Evolutionary conservation across 2,329 filamentous ascomycete species (phyloP).

Genomic region (Curvularia lunata): DNA sequence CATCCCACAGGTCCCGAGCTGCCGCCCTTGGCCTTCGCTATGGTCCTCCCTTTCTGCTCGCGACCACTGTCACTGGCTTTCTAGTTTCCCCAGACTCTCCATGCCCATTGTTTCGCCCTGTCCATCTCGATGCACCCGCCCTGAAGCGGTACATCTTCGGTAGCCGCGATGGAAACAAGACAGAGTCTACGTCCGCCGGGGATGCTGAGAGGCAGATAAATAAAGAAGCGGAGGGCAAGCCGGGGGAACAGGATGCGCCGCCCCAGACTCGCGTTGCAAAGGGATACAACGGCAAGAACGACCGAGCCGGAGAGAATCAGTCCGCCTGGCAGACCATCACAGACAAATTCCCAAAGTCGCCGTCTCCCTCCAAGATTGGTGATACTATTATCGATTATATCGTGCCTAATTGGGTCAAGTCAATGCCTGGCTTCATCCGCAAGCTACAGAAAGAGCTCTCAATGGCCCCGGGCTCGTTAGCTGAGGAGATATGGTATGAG

Average conservation of each 20-base stretch:
- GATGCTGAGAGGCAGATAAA: conserved; percentile 27
- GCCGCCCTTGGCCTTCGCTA: conserved; percentile 33
- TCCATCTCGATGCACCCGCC: conserved; percentile 40
- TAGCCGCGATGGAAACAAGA: conserved; percentile 20
- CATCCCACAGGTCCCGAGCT: conserved; percentile 18
- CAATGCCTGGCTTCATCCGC: conserved; percentile 75
- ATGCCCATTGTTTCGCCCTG: conserved; percentile 28
- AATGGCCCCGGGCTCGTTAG: conserved; percentile 84
- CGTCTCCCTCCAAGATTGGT: conserved; percentile 48
- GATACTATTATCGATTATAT: conserved; percentile 71
- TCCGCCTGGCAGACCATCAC: conserved; percentile 46
- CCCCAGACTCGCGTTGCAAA: conserved; percentile 43
- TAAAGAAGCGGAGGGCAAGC: conserved; percentile 19
- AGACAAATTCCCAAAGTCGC: conserved; percentile 36
- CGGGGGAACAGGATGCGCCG: conserved; percentile 43
- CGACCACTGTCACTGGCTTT: conserved; percentile 32
- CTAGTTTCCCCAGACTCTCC: conserved; percentile 24
- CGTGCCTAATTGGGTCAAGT: conserved; percentile 80
- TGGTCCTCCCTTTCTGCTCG: conserved; percentile 38
- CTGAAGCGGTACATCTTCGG: conserved; percentile 23
- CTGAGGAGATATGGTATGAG: conserved; percentile 92
- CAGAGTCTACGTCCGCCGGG: conserved; percentile 25
- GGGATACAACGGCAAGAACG: conserved; percentile 30
- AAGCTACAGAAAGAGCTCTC: conserved; percentile 90
- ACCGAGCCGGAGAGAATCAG: conserved; percentile 19